Evolutionary conservation across 2,329 filamentous ascomycete species (phyloP), one percentile per base, ranked within the genome.

Genomic region (Penicillium janthinellum): DNA sequence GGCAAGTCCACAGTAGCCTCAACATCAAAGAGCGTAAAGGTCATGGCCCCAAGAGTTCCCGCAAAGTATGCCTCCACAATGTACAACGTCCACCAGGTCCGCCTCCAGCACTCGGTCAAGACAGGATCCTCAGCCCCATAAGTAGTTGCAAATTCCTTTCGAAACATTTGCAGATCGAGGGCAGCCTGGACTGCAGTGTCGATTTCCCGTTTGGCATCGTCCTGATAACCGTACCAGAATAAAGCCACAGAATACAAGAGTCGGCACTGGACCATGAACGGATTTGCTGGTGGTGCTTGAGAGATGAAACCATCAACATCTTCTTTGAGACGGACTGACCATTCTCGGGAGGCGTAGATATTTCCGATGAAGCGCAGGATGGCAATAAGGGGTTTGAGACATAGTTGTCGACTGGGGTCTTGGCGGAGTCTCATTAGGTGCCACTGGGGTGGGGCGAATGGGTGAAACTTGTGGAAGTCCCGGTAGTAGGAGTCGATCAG

Each of bases 1-100:
- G 74, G 74, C 14, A 77, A 56, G 7, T 69, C 70, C 4, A 67
- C 66, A 0, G 69, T 72, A 2, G 58, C 54, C 12, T 68, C 59
- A 20, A 75, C 59, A 8, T 70, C 59, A 35, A 12, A 67, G 54
- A 11, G 20, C 20, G 51, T 54, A 31, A 72, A 68, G 3, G 64
- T 67, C 67, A 63, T 69, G 2, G 69, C 70, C 7, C 67, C 68
- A n/a, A 68, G 57, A 34, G 65, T 88, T 4, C 90, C 90, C 2
- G 91, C 88, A 63, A 93, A 85, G 82, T 93, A 89, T 54, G 88
- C 90, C 70, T 95, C 91, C 10, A 90, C 83, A 14, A 90, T 83
- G 71, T 88, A 93, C 25, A 75, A 39, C 63, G 66, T 67, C 73
- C 74, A 76, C 73, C 73, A 76, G 7, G 74, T 75, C 15, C 74